Conservation (phyloP, 176 grass and related monocot species). For the Alloteropsis semialata region DNA sequence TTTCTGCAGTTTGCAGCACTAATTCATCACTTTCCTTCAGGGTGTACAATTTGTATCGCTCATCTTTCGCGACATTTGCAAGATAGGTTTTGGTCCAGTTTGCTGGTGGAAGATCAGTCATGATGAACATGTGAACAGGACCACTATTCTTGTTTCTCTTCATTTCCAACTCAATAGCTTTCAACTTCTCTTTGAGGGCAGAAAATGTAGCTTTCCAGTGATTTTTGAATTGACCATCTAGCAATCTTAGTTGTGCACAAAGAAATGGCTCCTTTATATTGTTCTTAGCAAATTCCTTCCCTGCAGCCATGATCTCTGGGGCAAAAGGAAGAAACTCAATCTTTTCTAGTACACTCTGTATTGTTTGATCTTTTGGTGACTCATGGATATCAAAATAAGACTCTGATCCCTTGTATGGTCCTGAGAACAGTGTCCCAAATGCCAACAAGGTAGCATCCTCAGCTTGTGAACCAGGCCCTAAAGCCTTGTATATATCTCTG, state of each 20-base stretch:
- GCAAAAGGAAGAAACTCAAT: constrained; percentile 83
- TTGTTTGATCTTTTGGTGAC: constrained; percentile 50
- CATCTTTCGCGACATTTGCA: constrained; percentile 64
- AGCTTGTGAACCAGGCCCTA: constrained; percentile 75
- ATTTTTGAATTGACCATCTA: constrained; percentile 99
- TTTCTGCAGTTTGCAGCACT: constrained; percentile 52
- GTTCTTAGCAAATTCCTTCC: constrained; percentile 65
- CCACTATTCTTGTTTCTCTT: constrained; percentile 26
- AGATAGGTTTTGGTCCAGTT: constrained; percentile 85
- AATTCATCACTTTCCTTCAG: constrained; percentile 74
- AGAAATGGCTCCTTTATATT: constrained; percentile 77
- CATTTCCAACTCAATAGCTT: constrained; percentile 41
- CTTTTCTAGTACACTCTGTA: constrained; percentile 59
- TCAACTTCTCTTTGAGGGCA: constrained; percentile 74
- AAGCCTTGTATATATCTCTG: constrained; percentile 69
- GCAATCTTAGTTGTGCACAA: constrained; percentile 82
- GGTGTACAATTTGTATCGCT: constrained; percentile 54
- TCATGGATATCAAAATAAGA: constrained; percentile 88
- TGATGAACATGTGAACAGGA: constrained; percentile 78
- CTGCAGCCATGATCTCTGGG: constrained; percentile 77
- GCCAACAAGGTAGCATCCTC: constrained; percentile 66
- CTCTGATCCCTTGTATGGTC: constrained; percentile 80
- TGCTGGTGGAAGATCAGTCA: constrained; percentile 81
- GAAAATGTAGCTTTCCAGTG: constrained; percentile 93
- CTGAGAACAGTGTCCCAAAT: constrained; percentile 92